A percentile compares a stretch with the other conserved stretches of the same genome.
Conservation (phyloP, 495 filamentous ascomycete genomes). For the Zalerion maritima region DNA sequence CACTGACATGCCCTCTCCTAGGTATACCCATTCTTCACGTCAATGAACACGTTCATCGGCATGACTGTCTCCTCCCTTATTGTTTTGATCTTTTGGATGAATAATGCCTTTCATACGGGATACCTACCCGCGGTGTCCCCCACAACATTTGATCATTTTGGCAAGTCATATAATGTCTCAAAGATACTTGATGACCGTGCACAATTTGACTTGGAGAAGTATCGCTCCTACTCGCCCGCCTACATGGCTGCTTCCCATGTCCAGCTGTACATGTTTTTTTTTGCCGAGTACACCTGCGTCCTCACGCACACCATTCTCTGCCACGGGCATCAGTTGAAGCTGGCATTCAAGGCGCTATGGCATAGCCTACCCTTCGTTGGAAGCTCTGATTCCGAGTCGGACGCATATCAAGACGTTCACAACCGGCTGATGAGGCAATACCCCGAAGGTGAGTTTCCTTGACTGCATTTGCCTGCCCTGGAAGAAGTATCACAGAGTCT, state of each 20-base stretch:
- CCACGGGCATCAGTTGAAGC: conserved; percentile 23
- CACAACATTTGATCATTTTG: conserved; percentile 23
- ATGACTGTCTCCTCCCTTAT: conserved; percentile 14
- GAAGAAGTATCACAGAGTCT: not conserved
- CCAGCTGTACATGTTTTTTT: conserved; percentile 24
- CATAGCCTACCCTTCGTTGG: conserved; percentile 18
- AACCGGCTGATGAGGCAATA: conserved; percentile 27
- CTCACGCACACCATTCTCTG: conserved; percentile 23
- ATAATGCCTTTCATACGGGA: conserved; percentile 22
- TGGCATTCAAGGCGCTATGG: conserved; percentile 18
- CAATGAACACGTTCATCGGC: conserved; percentile 25
- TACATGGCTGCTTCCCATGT: conserved; percentile 23
- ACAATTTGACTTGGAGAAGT: conserved; percentile 21
- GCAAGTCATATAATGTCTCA: conserved; percentile 21
- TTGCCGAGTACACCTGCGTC: conserved; percentile 23
- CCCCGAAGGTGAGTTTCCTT: conserved; percentile 10
- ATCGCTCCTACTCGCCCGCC: conserved; percentile 25
- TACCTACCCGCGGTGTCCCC: conserved; percentile 27
- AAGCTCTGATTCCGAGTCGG: too few species aligned
- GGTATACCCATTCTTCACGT: conserved; percentile 30
- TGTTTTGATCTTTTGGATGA: conserved; percentile 21
- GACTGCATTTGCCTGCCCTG: too few species aligned
- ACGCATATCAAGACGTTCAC: conserved; percentile 24
- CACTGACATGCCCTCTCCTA: not conserved
- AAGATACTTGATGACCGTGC: conserved; percentile 19